Evolutionary conservation across 306 rosid species (phyloP).

Genomic region (Nissolia schottii): DNA sequence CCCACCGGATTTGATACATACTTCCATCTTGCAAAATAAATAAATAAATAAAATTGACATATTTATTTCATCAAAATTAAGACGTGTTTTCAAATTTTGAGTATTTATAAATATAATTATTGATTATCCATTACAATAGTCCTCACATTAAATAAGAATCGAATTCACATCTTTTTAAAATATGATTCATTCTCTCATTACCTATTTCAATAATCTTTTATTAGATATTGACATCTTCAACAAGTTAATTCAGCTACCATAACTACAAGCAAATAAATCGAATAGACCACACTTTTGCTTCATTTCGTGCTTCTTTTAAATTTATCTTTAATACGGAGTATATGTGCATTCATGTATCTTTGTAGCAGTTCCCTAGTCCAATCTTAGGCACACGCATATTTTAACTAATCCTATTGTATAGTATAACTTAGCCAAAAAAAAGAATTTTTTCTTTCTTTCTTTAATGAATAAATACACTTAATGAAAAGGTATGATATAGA

Average conservation of each 20-base stretch:
- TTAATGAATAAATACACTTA: not conserved
- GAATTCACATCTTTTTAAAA: no score
- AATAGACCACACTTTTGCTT: not conserved
- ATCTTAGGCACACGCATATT: not conserved
- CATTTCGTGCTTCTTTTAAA: not conserved
- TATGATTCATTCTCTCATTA: no score
- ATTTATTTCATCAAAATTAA: no score
- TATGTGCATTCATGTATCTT: not conserved
- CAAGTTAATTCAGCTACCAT: conserved; percentile 26
- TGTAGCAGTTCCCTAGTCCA: not conserved
- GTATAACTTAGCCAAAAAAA: not conserved
- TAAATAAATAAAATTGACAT: conserved; percentile 19
- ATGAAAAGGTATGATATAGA: not conserved
- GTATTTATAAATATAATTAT: no score
- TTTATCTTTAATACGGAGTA: not conserved
- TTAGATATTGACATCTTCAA: not conserved
- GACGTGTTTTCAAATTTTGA: no score
- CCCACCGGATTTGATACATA: conserved; percentile 23
- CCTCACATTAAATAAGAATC: no score
- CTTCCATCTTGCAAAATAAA: conserved; percentile 11
- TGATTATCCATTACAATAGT: no score
- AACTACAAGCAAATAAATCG: not conserved
- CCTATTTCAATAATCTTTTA: no score
- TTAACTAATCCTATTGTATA: not conserved
- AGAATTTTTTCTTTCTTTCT: not conserved